Percentiles rank a stretch among this genome's conserved stretches.
These are phyloP conservation scores for Hypholoma fasciculare DNA, from an alignment of 768 basidiomycete genomes.

Conservation along the genomic window DNA sequence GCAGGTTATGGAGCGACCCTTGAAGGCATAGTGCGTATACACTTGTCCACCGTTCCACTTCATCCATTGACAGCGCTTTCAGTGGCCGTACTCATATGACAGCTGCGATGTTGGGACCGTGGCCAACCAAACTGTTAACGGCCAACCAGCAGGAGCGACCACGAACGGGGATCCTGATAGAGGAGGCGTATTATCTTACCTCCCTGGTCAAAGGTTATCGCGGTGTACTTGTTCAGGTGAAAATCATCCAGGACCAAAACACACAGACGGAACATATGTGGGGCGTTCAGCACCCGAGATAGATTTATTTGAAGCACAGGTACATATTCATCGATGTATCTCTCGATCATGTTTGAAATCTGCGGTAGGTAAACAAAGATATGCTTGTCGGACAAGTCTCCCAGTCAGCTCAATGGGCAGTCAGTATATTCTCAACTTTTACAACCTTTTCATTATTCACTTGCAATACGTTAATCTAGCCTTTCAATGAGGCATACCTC, in stretches of 20 bases:
- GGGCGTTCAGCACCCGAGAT: conserved; percentile 89
- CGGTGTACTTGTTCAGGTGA: conserved; percentile 84
- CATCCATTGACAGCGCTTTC: neutral
- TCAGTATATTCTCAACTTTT: conserved; percentile 36
- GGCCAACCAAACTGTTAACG: conserved; percentile 77
- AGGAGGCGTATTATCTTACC: conserved; percentile 58
- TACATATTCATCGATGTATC: neutral
- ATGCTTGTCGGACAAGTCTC: conserved; percentile 64
- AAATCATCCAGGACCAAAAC: conserved; percentile 80
- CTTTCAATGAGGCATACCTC: conserved; percentile 72
- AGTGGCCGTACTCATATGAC: conserved; percentile 88
- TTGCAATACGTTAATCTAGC: conserved; percentile 35
- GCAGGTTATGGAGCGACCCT: conserved; percentile 86
- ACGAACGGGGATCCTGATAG: conserved; percentile 54
- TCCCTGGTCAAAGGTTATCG: conserved; percentile 82
- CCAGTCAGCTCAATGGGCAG: conserved; percentile 84
- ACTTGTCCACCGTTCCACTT: neutral
- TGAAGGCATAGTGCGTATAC: conserved; percentile 65
- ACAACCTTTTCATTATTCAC: neutral
- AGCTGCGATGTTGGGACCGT: conserved; percentile 84
- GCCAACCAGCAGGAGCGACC: conserved; percentile 61
- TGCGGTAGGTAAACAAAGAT: conserved; percentile 43
- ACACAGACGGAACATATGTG: conserved; percentile 72
- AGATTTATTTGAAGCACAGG: conserved; percentile 87
- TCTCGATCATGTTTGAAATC: neutral